phyloP scores from a whole-genome alignment of 345 rosid genomes.

The Punica granatum region DNA sequence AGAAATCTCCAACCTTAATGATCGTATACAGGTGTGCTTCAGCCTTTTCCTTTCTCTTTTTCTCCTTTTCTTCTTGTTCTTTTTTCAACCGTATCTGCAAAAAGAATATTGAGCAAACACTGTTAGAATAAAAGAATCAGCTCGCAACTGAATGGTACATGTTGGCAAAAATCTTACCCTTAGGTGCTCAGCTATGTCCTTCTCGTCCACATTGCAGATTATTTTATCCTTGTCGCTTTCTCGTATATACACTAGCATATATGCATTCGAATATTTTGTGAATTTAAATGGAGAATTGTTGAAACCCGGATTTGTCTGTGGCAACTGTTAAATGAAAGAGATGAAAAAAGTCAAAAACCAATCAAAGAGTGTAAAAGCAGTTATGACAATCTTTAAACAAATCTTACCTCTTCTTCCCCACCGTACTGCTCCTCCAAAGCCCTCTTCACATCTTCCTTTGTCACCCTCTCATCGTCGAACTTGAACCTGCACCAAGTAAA shows the following conservation, averaged over 20 bases:
- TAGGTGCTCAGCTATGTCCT: conserved; percentile 49
- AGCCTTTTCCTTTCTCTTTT: conserved; percentile 47
- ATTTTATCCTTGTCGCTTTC: conserved; percentile 53
- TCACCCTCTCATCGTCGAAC: conserved; percentile 52
- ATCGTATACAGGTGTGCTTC: conserved; percentile 56
- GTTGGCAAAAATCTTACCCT: conserved; percentile 26
- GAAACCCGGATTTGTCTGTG: conserved; percentile 50
- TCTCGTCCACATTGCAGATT: conserved; percentile 46
- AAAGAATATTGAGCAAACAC: neutral
- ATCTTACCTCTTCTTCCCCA: conserved; percentile 44
- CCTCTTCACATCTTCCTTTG: conserved; percentile 45
- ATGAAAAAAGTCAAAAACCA: neutral
- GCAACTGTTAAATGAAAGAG: conserved; percentile 23
- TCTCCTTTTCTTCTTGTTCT: conserved; percentile 59
- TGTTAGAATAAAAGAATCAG: neutral
- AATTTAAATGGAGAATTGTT: conserved; percentile 48
- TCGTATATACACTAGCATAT: conserved; percentile 49
- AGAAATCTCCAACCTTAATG: conserved; percentile 31
- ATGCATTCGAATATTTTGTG: conserved; percentile 50
- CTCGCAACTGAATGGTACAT: neutral
- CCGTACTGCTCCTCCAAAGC: conserved; percentile 53
- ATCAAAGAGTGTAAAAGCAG: neutral
- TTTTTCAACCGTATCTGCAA: conserved; percentile 42
- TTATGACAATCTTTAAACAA: neutral
- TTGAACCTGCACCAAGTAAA: conserved; percentile 28